Conservation (phyloP, 2,329 filamentous ascomycete genomes). For the Colletotrichum phormii region DNA sequence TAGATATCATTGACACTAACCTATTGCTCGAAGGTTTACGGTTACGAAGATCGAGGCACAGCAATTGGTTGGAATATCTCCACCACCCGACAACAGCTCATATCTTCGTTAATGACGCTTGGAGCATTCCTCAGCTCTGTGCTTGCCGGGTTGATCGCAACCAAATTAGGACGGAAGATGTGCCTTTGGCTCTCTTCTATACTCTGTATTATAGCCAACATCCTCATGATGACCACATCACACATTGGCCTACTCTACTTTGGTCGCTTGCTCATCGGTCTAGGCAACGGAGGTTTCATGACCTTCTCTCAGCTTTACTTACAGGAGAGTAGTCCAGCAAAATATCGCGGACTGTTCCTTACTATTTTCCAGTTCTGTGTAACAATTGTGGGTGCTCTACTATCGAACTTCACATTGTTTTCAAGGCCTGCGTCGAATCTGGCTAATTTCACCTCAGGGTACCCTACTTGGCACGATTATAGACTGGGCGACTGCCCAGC, state of each 20-base stretch:
- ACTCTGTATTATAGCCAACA: background rate
- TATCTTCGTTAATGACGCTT: conserved; percentile 60
- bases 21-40: background rate
- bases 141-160: conserved; percentile 49
- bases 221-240: conserved; percentile 48
- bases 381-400: background rate
- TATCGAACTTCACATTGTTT: background rate
- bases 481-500: background rate
- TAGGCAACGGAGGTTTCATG: conserved; percentile 69
- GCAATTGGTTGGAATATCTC: conserved; percentile 59
- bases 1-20: background rate
- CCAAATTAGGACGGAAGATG: background rate
- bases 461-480: background rate
- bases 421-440: background rate
- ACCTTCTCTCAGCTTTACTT: conserved; percentile 64
- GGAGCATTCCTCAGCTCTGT: conserved; percentile 58
- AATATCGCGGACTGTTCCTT: conserved; percentile 60
- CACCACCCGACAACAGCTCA: conserved; percentile 58
- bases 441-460: background rate
- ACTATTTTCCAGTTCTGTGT: conserved; percentile 55
- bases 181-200: background rate
- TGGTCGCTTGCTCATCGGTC: conserved; percentile 65
- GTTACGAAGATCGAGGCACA: conserved; percentile 58
- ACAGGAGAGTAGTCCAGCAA: conserved; percentile 59
- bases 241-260: conserved; percentile 65